Evolutionary conservation across 495 filamentous ascomycete genomes (phyloP).

Genomic region (Aspergillus avenaceus): DNA sequence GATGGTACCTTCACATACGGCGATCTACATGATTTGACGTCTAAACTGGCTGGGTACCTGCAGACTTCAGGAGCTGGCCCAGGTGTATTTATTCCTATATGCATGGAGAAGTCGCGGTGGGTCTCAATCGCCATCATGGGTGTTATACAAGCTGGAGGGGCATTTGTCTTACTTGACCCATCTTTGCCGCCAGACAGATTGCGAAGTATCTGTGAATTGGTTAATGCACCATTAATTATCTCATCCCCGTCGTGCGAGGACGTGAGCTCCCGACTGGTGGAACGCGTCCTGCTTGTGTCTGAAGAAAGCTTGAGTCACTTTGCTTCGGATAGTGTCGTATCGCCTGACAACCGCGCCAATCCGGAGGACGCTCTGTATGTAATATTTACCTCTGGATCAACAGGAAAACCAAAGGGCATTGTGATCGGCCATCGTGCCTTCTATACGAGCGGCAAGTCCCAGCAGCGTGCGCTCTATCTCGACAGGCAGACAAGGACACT

Average conservation of each 20-base stretch:
- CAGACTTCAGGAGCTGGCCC: constrained; percentile 20
- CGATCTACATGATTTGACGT: constrained; percentile 36
- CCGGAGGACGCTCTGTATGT: constrained; percentile 14
- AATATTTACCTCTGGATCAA: constrained; percentile 34
- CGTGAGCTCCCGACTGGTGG: background rate
- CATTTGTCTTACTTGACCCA: constrained; percentile 37
- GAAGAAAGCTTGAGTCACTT: background rate
- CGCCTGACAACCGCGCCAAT: background rate
- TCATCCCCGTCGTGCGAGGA: no score
- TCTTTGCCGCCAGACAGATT: constrained; percentile 30
- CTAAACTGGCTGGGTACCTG: constrained; percentile 23
- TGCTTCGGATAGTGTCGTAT: background rate
- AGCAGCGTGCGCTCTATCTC: background rate
- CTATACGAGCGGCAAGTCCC: constrained; percentile 9
- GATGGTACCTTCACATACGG: constrained; percentile 50
- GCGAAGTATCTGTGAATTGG: constrained; percentile 6
- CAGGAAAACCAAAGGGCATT: constrained; percentile 37
- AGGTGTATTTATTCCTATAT: constrained; percentile 35
- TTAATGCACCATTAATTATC: background rate
- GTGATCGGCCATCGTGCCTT: constrained; percentile 36
- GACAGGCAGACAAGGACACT: constrained; percentile 15
- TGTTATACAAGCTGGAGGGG: constrained; percentile 42
- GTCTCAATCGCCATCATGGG: constrained; percentile 40
- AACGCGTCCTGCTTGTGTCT: background rate
- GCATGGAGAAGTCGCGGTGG: constrained; percentile 46